These are phyloP conservation scores for Macrocybe gigantea DNA, from an alignment of 768 basidiomycete species.

Conservation along the genomic window DNA sequence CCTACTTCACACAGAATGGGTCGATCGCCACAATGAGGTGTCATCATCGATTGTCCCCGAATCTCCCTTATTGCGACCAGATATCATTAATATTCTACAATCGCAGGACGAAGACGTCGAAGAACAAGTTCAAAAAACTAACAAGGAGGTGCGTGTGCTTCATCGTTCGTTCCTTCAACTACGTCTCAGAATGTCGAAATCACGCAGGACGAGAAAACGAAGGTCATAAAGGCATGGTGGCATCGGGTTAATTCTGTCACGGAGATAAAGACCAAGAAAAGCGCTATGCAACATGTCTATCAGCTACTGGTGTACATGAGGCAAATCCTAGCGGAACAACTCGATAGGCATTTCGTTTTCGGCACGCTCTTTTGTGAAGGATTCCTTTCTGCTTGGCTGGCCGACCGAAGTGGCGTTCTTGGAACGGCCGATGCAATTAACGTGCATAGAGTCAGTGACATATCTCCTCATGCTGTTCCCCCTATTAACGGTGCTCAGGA, in stretches of 20 bases:
- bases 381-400: slow-evolving; percentile 1
- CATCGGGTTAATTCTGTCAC: slow-evolving; percentile 3
- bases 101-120: no score
- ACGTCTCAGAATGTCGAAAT: no score
- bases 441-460: slow-evolving; percentile 3
- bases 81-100: no score
- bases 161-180: no score
- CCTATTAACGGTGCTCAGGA: neutral
- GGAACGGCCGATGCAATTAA: slow-evolving; percentile 2
- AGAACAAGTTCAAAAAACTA: no score
- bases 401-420: slow-evolving; percentile 2
- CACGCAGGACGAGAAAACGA: no score
- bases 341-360: slow-evolving; percentile 5
- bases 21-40: no score
- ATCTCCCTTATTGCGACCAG: no score
- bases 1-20: no score
- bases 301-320: slow-evolving; percentile 1
- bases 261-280: slow-evolving; percentile 1
- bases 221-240: slow-evolving; percentile 1
- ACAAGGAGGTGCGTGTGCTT: no score
- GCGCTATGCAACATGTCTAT: neutral
- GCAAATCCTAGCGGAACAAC: slow-evolving; percentile 4
- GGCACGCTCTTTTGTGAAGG: slow-evolving; percentile 1
- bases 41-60: no score
- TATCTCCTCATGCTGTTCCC: neutral